Evolutionary conservation across 805 yeast genomes (phyloP).

Genomic region (Vanderwaltozyma verrucispora): DNA sequence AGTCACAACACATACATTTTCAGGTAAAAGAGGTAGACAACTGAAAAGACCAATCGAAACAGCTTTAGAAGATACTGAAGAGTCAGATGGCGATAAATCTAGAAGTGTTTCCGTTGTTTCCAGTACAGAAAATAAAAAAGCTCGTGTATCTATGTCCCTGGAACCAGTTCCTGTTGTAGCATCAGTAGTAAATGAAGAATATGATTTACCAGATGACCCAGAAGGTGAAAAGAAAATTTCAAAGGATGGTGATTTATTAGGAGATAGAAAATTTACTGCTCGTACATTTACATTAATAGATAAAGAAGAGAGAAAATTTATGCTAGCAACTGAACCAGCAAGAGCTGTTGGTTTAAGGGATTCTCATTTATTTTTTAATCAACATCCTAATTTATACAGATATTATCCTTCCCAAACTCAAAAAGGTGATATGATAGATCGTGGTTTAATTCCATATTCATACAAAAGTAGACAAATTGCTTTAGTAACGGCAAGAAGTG

Average conservation of each 20-base stretch:
- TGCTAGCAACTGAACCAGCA: constrained; percentile 95
- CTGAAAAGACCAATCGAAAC: neutral
- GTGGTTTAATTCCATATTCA: constrained; percentile 77
- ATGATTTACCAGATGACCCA: constrained; percentile 62
- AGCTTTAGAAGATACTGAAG: neutral
- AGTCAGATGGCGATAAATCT: neutral
- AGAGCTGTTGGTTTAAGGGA: constrained; percentile 90
- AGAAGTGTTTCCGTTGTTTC: neutral
- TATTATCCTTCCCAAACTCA: constrained; percentile 65
- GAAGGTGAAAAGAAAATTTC: constrained; percentile 71
- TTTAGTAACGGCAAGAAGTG: constrained; percentile 80
- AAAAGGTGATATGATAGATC: constrained; percentile 69
- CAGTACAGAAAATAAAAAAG: constrained; percentile 21
- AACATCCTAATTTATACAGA: constrained; percentile 67
- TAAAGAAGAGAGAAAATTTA: constrained; percentile 60
- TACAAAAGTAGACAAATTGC: constrained; percentile 87
- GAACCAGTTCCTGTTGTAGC: constrained; percentile 1
- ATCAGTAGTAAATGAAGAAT: constrained; percentile 64
- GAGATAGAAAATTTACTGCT: constrained; percentile 65
- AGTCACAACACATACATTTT: constrained; percentile 1
- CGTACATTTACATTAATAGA: constrained; percentile 50
- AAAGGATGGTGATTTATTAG: constrained; percentile 53
- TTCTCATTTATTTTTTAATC: constrained; percentile 79
- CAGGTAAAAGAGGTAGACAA: constrained; percentile 1
- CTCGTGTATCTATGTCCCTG: constrained; percentile 17